Evolutionary conservation across 495 filamentous ascomycete species (phyloP), one percentile per base, ranked within the genome.

Genomic region (Cryomyces minteri): DNA sequence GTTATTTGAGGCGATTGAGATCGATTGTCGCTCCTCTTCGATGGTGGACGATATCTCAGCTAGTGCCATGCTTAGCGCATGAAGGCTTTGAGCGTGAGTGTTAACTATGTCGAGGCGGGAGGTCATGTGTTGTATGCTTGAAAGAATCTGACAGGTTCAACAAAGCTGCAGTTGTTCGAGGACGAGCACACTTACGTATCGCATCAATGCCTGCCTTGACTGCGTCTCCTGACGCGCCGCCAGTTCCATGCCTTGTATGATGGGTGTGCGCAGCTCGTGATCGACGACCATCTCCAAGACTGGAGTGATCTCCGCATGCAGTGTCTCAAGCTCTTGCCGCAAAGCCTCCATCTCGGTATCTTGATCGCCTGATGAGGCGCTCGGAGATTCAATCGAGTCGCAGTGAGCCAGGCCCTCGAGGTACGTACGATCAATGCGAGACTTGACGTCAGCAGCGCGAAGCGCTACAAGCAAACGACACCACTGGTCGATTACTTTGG

Each of bases 211-310:
- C 12, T 37, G 34, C 12, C 34, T 12, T 37, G 34, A 37, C 34
- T 12, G 12, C 34, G 8, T 37, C 12, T 37, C 34, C 34, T 37
- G 18, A 25, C 18, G 34, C 34, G 1, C 34, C 9, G 34, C 34
- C 34, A 37, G 3, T 37, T 47, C 10, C 30, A 49, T 42, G 3
- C 41, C 48, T 12, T 44, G 33, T 11, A 42, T 31, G 34, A 54
- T 51, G 8, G 54, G 51, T 8, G 10, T 10, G 30, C 54, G 53
- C 31, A 44, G 53, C 32, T 57, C 48, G 33, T 40, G 39, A 18
- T 57, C 51, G 4, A 62, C 54, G 4, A 58, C 61, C 58, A 62
- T 62, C 18, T 58, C 46, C 11, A 52, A 49, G 6, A 64, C 49
- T 28, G 53, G 47, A 10, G 55, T 51, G 37, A 64, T 62, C 41